Conservation (phyloP, 164 flowering plant species). For the Liquidambar formosana region DNA sequence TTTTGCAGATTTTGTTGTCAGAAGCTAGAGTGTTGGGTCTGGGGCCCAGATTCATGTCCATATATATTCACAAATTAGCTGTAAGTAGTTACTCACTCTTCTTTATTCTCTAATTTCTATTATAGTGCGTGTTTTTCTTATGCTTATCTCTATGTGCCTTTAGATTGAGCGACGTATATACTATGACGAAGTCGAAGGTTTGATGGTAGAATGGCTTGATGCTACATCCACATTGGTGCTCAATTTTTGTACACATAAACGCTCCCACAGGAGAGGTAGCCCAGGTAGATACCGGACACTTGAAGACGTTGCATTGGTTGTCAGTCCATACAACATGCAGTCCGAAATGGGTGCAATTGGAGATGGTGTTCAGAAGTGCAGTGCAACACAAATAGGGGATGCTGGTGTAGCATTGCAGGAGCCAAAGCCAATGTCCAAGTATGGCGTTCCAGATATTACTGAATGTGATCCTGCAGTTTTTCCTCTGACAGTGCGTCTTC, state of each 20-base stretch:
- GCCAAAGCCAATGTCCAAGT: conserved; percentile 4
- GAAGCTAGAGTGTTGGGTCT: conserved; percentile 87
- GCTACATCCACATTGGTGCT: conserved; percentile 75
- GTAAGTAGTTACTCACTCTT: conserved; percentile 44
- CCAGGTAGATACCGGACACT: conserved; percentile 44
- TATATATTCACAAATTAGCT: conserved; percentile 70
- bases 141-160: conserved; percentile 10
- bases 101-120: not conserved
- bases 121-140: not conserved
- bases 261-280: conserved; percentile 39
- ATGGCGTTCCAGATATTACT: conserved; percentile 5
- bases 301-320: conserved; percentile 64
- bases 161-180: conserved; percentile 89
- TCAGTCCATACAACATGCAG: conserved; percentile 43
- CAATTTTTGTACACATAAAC: conserved; percentile 35
- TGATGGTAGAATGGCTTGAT: conserved; percentile 84
- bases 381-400: conserved; percentile 8
- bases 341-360: conserved; percentile 11
- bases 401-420: not conserved
- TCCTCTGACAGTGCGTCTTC: conserved; percentile 65
- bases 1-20: conserved; percentile 60
- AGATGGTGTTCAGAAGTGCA: conserved; percentile 5
- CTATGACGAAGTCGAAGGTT: conserved; percentile 88
- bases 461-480: conserved; percentile 57
- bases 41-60: conserved; percentile 93